Percentiles rank a stretch among this genome's conserved stretches.
phyloP scores from a whole-genome alignment of 441 rosid species.

The Populus tomentosa region DNA sequence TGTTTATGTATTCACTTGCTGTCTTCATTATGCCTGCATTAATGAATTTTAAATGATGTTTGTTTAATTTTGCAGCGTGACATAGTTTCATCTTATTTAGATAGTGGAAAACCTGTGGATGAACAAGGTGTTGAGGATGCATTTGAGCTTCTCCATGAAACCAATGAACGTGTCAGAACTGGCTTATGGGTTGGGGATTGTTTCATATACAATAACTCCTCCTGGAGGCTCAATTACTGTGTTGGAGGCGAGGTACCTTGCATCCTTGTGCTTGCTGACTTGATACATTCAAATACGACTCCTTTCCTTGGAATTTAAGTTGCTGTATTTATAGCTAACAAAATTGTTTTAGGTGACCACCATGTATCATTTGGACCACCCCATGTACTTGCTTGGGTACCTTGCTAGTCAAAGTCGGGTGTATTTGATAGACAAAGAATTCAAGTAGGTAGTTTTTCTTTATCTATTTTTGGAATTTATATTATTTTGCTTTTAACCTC shows the following conservation, averaged over 20 bases:
- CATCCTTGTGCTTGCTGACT: conserved; percentile 10
- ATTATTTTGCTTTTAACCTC: conserved; percentile 2
- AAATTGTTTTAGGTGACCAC: conserved; percentile 70
- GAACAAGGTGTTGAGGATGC: conserved; percentile 99
- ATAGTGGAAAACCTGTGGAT: conserved; percentile 80
- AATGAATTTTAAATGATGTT: conserved; percentile 13
- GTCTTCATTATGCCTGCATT: conserved; percentile 3
- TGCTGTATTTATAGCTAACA: conserved; percentile 7
- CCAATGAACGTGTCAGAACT: conserved; percentile 94
- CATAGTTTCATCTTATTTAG: conserved; percentile 71
- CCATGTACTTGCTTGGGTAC: conserved; percentile 97
- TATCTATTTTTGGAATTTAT: conserved; percentile 10
- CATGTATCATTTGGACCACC: conserved; percentile 96
- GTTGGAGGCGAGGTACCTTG: conserved; percentile 94
- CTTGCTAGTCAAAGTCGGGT: conserved; percentile 95
- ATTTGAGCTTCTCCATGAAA: conserved; percentile 96
- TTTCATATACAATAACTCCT: conserved; percentile 88
- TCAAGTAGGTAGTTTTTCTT: conserved; percentile 61
- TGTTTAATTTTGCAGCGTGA: conserved; percentile 62
- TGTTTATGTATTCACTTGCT: neutral
- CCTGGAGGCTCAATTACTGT: conserved; percentile 98
- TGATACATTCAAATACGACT: neutral
- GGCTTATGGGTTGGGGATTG: conserved; percentile 99
- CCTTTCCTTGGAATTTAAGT: conserved; percentile 6
- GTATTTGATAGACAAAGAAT: conserved; percentile 94